A percentile compares a stretch with the other conserved stretches of the same genome.
phyloP scores from a whole-genome alignment of 495 filamentous ascomycete genomes.

The Talaromyces ruber region DNA sequence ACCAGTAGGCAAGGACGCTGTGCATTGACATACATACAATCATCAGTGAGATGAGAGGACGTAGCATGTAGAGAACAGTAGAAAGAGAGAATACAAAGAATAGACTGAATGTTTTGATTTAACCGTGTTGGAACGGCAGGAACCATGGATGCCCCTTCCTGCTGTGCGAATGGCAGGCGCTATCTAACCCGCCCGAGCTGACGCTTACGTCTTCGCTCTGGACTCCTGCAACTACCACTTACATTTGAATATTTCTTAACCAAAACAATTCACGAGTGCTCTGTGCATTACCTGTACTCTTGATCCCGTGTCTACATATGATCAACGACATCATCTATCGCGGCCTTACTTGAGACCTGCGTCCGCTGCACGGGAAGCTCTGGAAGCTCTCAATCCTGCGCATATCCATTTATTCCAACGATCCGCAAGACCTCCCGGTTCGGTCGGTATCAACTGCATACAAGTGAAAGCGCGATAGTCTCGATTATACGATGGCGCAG shows the following conservation, averaged over 20 bases:
- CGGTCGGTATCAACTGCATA: not conserved
- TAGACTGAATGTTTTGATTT: not conserved
- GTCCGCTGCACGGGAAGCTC: not conserved
- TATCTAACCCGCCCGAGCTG: not conserved
- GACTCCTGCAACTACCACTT: not conserved
- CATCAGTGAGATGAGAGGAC: not conserved
- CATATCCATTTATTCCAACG: not conserved
- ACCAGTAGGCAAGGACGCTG: not conserved
- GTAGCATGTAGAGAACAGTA: not conserved
- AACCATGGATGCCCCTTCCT: not conserved
- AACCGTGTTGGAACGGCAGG: not conserved
- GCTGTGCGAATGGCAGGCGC: not conserved
- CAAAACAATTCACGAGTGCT: not conserved
- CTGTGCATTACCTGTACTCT: not conserved
- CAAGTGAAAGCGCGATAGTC: not conserved
- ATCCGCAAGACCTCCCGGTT: not conserved
- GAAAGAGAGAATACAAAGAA: not conserved
- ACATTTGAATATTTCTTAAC: not conserved
- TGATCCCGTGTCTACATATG: not conserved
- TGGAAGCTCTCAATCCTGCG: not conserved
- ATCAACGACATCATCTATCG: not conserved
- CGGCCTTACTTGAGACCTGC: not conserved
- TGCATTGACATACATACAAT: not conserved
- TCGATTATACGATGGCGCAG: constrained; percentile 58
- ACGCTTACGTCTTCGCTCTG: not conserved